Base-by-base conservation (phyloP, 176 grass and related monocot genomes). In the Carex myosuroides region DNA sequence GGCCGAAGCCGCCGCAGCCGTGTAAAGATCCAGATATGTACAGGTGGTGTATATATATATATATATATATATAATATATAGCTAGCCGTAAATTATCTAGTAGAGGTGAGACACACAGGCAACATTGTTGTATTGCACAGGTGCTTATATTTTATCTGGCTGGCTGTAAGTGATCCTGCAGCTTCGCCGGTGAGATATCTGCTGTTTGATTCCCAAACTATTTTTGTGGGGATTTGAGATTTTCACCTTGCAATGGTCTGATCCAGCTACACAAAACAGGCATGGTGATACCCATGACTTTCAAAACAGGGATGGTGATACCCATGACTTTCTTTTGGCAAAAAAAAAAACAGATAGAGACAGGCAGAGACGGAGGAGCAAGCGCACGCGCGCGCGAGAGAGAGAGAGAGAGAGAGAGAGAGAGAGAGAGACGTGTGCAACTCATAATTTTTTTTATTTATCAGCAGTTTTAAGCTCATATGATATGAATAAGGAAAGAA, bases 1-100 rank as follows among this genome's bases (percentile, higher is more conserved):
- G 85, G 87, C 87, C 33, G 61, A 91, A 79, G 77, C 92, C 17
- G 60, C 63, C 1, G 84, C 71, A 11, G 86, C 86, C 3, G 18
- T 83, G 80, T 83, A 83, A 82, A 82, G 4, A 65, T 80, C 79
- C 54, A 18, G 8, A 7, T 50, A 82, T 82, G n/a, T 66, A 83
- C 24, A 50, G 8, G n/a, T 24, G 16, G 18, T 64, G 11, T 66
- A 52, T 10, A n/a, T n/a, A n/a, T n/a, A n/a, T n/a, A n/a, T n/a
- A n/a, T n/a, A n/a, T n/a, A n/a, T n/a, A n/a, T n/a, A n/a, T n/a
- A n/a, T n/a, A n/a, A n/a, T n/a, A 53, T 82, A 82, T 60, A 64
- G 32, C 58, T 80, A 82, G 71, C 80, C 60, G 80, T 66, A 82
- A 66, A 66, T 82, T 66, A 82, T 82, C 58, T 64, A 48, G 35